A percentile compares a stretch with the other conserved stretches of the same genome.
Conservation (phyloP, 257 asterid genomes). For the Solanum clarkiae region DNA sequence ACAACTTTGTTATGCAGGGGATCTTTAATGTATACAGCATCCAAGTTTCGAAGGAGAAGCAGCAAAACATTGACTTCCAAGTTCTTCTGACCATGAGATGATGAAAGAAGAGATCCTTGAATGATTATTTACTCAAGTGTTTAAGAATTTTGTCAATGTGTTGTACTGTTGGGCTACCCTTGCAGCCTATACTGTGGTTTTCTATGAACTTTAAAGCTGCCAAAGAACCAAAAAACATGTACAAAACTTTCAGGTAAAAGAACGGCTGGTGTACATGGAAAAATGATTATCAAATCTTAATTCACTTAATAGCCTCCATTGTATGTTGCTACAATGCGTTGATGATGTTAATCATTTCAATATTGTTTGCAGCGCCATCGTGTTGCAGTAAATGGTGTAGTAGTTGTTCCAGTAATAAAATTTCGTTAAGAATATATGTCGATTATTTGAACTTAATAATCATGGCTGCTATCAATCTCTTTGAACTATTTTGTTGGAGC, state of each 20-base stretch:
- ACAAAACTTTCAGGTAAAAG: conserved; percentile 46
- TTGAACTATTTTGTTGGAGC: no score
- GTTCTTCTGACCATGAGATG: conserved; percentile 89
- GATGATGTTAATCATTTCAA: no score
- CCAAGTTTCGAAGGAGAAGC: conserved; percentile 45
- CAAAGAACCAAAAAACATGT: conserved; percentile 38
- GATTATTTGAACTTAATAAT: no score
- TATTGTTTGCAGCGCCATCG: no score
- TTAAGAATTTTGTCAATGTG: conserved; percentile 50
- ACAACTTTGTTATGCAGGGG: conserved; percentile 44
- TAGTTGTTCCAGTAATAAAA: no score
- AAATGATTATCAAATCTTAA: no score
- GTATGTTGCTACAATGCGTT: no score
- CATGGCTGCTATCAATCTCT: no score
- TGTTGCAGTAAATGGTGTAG: no score
- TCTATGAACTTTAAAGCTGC: conserved; percentile 19
- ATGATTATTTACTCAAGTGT: conserved; percentile 56
- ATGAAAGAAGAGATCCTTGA: conserved; percentile 69
- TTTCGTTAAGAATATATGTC: no score
- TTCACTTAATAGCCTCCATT: no score
- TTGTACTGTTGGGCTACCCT: conserved; percentile 45
- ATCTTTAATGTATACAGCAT: conserved; percentile 36
- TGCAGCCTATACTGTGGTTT: conserved; percentile 67
- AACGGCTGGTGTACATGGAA: neutral
- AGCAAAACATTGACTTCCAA: conserved; percentile 56